phyloP scores from a whole-genome alignment of 202 grass and related monocot species.

The Tripidium arundinaceum region DNA sequence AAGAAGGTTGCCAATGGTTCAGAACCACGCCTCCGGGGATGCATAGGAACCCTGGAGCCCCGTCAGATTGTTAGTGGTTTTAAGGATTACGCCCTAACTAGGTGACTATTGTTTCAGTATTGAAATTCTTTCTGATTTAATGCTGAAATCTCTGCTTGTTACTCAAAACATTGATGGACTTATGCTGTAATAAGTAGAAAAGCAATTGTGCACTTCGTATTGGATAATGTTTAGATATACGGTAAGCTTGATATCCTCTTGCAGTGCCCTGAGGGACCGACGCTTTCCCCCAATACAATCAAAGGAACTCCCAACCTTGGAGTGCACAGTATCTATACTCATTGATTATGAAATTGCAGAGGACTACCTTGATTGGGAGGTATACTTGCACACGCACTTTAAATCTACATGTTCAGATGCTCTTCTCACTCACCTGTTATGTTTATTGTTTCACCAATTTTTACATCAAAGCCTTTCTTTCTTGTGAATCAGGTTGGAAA shows the following conservation, averaged over 20 bases:
- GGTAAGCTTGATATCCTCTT: background rate
- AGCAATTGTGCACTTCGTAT: background rate
- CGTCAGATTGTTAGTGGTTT: conserved; percentile 83
- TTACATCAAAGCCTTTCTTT: conserved; percentile 3
- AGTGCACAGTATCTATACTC: conserved; percentile 93
- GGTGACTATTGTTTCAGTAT: conserved; percentile 46
- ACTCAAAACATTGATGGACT: background rate
- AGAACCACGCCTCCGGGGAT: conserved; percentile 94
- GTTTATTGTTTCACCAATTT: background rate
- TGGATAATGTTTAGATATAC: background rate
- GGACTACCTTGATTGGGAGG: conserved; percentile 96
- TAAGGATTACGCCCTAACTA: conserved; percentile 83
- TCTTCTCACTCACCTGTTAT: background rate
- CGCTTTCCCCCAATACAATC: conserved; percentile 86
- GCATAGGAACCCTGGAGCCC: conserved; percentile 94
- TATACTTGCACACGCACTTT: conserved; percentile 20
- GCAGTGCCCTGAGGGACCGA: conserved; percentile 82
- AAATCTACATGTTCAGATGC: conserved; percentile 3
- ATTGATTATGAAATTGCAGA: conserved; percentile 79
- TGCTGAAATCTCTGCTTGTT: background rate
- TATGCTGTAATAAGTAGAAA: conserved; percentile 6
- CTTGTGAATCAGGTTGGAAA: conserved; percentile 61
- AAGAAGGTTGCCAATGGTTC: conserved; percentile 90
- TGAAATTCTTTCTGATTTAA: background rate
- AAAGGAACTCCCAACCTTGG: conserved; percentile 83